Evolutionary conservation across 192 early-diverging fungal genomes (phyloP).

Genomic region (Backusella macrospora): DNA sequence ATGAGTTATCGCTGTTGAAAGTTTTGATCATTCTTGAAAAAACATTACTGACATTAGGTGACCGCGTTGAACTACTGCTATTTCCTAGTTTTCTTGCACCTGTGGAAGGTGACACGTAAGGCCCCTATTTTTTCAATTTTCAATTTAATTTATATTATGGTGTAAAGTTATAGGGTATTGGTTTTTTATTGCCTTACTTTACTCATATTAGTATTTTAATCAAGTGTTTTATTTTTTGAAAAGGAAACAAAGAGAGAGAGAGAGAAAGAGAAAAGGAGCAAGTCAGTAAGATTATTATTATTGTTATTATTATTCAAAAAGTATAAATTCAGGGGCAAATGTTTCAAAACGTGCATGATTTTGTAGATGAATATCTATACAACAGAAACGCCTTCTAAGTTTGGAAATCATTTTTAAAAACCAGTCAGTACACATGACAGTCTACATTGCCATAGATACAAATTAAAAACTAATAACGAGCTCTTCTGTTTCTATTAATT

Average conservation of each 20-base stretch:
- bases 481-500: too few species aligned
- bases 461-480: too few species aligned
- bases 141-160: neutral
- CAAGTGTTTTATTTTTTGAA: neutral
- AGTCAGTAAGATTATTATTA: neutral
- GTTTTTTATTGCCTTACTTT: neutral
- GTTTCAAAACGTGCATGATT: constrained; percentile 10
- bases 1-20: neutral
- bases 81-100: constrained; percentile 16
- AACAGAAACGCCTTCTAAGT: neutral
- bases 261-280: neutral
- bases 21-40: constrained; percentile 11
- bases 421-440: neutral
- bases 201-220: constrained; percentile 14
- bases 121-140: constrained; percentile 1
- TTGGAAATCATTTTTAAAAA: neutral
- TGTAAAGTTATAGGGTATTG: neutral
- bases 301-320: neutral
- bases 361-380: neutral
- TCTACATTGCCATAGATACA: neutral
- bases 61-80: neutral
- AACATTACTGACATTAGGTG: constrained; percentile 21
- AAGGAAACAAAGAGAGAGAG: neutral
- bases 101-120: constrained; percentile 21
- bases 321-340: neutral